These are phyloP conservation scores for Rusavskia elegans DNA, from an alignment of 495 filamentous ascomycete genomes.

Conservation along the genomic window DNA sequence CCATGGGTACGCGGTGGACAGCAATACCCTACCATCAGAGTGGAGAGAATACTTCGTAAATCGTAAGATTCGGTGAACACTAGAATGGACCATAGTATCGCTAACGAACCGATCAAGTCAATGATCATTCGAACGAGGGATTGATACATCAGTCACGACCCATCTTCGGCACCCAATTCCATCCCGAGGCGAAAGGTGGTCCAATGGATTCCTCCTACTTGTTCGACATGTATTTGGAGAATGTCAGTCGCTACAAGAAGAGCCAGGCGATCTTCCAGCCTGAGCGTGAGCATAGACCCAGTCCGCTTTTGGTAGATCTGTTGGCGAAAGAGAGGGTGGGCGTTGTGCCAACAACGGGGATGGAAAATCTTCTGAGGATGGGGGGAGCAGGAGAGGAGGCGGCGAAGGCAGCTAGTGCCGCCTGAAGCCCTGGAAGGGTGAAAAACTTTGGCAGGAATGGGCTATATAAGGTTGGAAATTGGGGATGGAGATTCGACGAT, in stretches of 20 bases:
- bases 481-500: too few species aligned
- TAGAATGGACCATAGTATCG: slow-evolving; percentile 15
- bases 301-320: slow-evolving; percentile 75
- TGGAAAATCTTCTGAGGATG: slow-evolving; percentile 28
- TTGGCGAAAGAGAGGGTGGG: slow-evolving; percentile 87
- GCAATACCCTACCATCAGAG: slow-evolving; percentile 60
- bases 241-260: slow-evolving; percentile 74
- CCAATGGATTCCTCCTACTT: slow-evolving; percentile 86
- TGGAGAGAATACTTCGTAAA: slow-evolving; percentile 98
- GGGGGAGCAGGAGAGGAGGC: slow-evolving; percentile 12
- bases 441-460: too few species aligned
- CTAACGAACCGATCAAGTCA: background rate
- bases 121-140: slow-evolving; percentile 21
- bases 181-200: slow-evolving; percentile 93
- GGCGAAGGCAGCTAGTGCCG: background rate
- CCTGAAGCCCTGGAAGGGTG: too few species aligned
- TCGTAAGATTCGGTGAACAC: slow-evolving; percentile 57
- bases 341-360: slow-evolving; percentile 51
- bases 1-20: slow-evolving; percentile 94
- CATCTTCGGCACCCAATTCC: slow-evolving; percentile 97
- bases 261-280: slow-evolving; percentile 50
- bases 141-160: slow-evolving; percentile 93
- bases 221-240: slow-evolving; percentile 90
- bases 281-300: slow-evolving; percentile 62
- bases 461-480: too few species aligned